These are phyloP conservation scores for Phanerochaete sordida DNA, from an alignment of 768 basidiomycete genomes.

Conservation along the genomic window DNA sequence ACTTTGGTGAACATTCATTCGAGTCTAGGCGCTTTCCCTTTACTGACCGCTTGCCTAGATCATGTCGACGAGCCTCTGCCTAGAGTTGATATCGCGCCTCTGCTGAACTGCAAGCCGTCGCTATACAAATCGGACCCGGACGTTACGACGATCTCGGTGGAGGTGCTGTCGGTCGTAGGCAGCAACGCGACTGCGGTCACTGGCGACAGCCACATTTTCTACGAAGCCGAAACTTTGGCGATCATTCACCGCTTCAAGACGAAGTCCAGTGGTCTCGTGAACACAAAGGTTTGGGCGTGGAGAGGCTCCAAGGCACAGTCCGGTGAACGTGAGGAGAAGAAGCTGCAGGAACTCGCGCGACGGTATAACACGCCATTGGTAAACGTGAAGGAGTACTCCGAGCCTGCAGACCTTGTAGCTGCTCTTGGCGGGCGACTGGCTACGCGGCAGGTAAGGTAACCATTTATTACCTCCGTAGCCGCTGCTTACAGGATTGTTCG, in stretches of 20 bases:
- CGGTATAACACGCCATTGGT: conserved; percentile 66
- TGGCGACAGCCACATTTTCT: conserved; percentile 52
- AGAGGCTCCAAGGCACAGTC: conserved; percentile 50
- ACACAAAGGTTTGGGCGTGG: conserved; percentile 78
- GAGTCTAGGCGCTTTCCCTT: neutral
- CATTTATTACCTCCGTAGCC: neutral
- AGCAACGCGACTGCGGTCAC: conserved; percentile 44
- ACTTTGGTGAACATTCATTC: conserved; percentile 11
- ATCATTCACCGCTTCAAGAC: conserved; percentile 70
- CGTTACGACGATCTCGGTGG: conserved; percentile 64
- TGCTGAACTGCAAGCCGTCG: conserved; percentile 34
- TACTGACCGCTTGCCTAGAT: conserved; percentile 28
- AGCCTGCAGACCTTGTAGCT: conserved; percentile 59
- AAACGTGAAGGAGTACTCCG: conserved; percentile 54
- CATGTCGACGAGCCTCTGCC: conserved; percentile 44
- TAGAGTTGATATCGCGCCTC: conserved; percentile 40
- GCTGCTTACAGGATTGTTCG: conserved; percentile 4
- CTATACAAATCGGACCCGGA: conserved; percentile 30
- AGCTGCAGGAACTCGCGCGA: conserved; percentile 65
- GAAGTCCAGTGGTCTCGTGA: conserved; percentile 58
- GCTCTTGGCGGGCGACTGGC: conserved; percentile 67
- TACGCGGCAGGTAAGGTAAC: conserved; percentile 60
- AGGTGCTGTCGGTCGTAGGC: conserved; percentile 59
- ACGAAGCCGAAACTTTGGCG: conserved; percentile 68
- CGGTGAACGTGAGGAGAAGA: conserved; percentile 61